A percentile compares a stretch with the other conserved stretches of the same genome.
phyloP scores from a whole-genome alignment of 495 filamentous ascomycete genomes.

The Amniculicola lignicola region DNA sequence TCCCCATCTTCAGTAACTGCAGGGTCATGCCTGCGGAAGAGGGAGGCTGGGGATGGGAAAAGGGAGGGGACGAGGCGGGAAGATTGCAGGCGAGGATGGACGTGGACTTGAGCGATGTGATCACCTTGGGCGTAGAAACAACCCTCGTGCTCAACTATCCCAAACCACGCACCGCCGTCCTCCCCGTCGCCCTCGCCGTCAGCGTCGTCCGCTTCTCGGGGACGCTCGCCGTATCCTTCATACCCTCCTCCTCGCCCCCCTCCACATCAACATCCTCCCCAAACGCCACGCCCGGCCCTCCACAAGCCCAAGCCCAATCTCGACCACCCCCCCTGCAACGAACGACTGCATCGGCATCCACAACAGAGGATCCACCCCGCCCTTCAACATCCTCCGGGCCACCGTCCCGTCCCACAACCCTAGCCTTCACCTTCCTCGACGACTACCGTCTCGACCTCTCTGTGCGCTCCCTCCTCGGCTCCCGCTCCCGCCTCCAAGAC shows the following conservation, averaged over 20 bases:
- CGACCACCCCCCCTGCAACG: constrained; percentile 25
- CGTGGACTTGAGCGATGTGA: constrained; percentile 90
- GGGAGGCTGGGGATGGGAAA: constrained; percentile 27
- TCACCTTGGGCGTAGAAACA: constrained; percentile 91
- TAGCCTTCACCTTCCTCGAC: constrained; percentile 91
- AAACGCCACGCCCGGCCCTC: not conserved
- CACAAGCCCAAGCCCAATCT: constrained; percentile 21
- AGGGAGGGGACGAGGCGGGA: constrained; percentile 48
- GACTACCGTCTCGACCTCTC: constrained; percentile 93
- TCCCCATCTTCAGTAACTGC: constrained; percentile 98
- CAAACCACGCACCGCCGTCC: constrained; percentile 79
- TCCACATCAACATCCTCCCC: constrained; percentile 19
- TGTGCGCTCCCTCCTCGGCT: constrained; percentile 87
- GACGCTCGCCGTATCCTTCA: constrained; percentile 86
- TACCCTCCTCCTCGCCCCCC: constrained; percentile 54
- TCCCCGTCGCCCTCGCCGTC: constrained; percentile 88
- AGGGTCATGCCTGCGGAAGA: constrained; percentile 84
- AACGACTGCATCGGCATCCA: not conserved
- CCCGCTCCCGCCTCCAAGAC: constrained; percentile 84
- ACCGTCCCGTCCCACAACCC: constrained; percentile 62
- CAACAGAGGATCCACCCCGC: constrained; percentile 19
- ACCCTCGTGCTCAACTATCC: constrained; percentile 92
- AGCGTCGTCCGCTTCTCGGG: constrained; percentile 91
- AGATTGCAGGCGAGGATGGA: constrained; percentile 94
- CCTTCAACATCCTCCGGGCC: constrained; percentile 25